A percentile compares a stretch with the other conserved stretches of the same genome.
Conservation (phyloP, 768 basidiomycete genomes). For the Mycena maculata region DNA sequence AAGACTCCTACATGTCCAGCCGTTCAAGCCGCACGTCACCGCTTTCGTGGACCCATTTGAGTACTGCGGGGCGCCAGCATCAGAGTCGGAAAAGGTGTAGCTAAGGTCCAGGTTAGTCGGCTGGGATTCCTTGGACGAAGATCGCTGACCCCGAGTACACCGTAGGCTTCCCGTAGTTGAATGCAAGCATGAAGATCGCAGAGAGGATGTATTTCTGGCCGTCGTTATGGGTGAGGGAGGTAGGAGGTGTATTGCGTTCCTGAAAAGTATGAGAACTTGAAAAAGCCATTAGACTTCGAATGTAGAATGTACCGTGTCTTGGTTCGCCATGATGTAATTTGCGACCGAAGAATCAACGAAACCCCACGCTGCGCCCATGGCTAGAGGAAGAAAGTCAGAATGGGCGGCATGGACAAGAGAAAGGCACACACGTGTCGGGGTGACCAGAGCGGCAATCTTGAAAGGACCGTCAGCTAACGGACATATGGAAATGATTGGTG, state of each 20-base stretch:
- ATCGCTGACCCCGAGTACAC: constrained; percentile 35
- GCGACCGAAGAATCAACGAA: constrained; percentile 34
- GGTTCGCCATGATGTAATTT: constrained; percentile 37
- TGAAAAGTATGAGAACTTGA: not conserved
- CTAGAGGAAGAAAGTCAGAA: constrained; percentile 8
- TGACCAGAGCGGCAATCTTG: constrained; percentile 36
- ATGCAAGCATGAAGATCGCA: constrained; percentile 35
- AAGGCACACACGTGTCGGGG: constrained; percentile 31
- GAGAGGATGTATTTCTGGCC: constrained; percentile 35
- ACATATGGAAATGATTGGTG: not conserved
- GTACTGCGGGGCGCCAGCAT: constrained; percentile 36
- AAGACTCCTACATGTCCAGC: constrained; percentile 33
- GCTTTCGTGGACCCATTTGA: constrained; percentile 33
- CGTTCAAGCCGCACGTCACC: constrained; percentile 35
- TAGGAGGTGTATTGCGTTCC: constrained; percentile 36
- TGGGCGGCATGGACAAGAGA: not conserved
- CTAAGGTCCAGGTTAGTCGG: constrained; percentile 2
- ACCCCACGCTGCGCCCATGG: constrained; percentile 38
- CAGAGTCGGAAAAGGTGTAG: constrained; percentile 19
- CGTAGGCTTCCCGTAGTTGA: constrained; percentile 39
- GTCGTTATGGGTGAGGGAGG: constrained; percentile 33
- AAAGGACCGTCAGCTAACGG: not conserved
- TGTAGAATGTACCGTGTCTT: constrained; percentile 27
- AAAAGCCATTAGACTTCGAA: too few species aligned
- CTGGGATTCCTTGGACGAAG: not conserved